Evolutionary conservation across 2,329 filamentous ascomycete species (phyloP).

Genomic region (Colletotrichum orchidophilum): DNA sequence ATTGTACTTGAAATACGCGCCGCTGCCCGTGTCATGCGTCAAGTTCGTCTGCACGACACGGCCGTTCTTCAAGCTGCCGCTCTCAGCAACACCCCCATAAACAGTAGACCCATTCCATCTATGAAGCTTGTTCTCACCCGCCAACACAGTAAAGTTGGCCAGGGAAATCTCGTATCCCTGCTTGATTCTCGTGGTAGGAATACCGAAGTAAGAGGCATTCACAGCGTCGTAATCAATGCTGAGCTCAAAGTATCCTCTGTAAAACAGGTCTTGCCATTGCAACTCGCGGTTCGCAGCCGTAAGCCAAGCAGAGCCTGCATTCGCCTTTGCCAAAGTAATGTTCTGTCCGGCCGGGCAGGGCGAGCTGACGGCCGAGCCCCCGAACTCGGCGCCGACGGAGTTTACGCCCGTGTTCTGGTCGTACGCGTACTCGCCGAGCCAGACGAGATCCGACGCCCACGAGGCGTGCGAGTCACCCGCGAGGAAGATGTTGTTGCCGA

Average conservation of each 20-base stretch:
- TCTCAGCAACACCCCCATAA: constrained; percentile 56
- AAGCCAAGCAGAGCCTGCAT: not conserved
- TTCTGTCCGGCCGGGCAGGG: constrained; percentile 14
- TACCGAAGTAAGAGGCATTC: constrained; percentile 67
- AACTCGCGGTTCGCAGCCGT: constrained; percentile 65
- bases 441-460: constrained; percentile 70
- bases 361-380: constrained; percentile 68
- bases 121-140: constrained; percentile 66
- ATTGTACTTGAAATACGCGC: constrained; percentile 18
- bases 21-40: constrained; percentile 46
- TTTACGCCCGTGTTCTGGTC: constrained; percentile 62
- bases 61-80: constrained; percentile 63
- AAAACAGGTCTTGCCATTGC: constrained; percentile 79
- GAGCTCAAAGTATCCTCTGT: constrained; percentile 77
- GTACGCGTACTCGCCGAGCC: constrained; percentile 64
- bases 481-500: constrained; percentile 78
- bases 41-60: constrained; percentile 58
- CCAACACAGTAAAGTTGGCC: constrained; percentile 75
- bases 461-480: constrained; percentile 75
- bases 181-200: constrained; percentile 64
- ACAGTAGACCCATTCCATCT: constrained; percentile 44
- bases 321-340: not conserved
- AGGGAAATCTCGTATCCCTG: constrained; percentile 73
- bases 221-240: constrained; percentile 65
- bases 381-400: constrained; percentile 70